Evolutionary conservation across 1,139 yeast genomes (phyloP).

Genomic region (Pichia sp.): DNA sequence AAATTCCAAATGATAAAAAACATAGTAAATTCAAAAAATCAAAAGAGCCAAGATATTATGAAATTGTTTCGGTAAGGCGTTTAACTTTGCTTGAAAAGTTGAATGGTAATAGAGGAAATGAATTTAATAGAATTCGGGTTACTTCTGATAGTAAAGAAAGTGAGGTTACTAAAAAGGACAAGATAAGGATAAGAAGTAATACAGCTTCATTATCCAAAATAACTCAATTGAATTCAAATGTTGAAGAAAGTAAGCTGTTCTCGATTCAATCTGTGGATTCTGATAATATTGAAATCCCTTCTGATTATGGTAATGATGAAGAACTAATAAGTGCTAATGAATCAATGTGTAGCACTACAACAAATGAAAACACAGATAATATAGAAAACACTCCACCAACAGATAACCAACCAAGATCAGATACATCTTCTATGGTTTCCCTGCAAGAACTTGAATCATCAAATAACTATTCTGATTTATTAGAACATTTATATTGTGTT

Average conservation of each 20-base stretch:
- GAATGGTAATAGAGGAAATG: neutral
- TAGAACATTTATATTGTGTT: slow-evolving; percentile 33
- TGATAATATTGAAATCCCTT: neutral
- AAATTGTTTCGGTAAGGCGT: slow-evolving; percentile 5
- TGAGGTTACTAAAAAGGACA: neutral
- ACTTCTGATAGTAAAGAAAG: neutral
- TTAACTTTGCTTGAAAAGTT: neutral
- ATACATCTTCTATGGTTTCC: neutral
- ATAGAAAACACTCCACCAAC: neutral
- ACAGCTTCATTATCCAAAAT: slow-evolving; percentile 1
- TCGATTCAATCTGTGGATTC: neutral
- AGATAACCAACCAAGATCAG: neutral
- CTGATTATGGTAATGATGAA: neutral
- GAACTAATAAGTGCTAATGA: neutral
- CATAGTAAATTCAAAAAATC: neutral
- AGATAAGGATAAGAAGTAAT: slow-evolving; percentile 7
- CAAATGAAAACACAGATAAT: neutral
- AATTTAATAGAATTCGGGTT: neutral
- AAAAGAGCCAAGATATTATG: slow-evolving; percentile 8
- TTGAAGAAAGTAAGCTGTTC: neutral
- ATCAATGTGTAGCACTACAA: neutral
- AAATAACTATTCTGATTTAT: slow-evolving; percentile 23
- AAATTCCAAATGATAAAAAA: slow-evolving; percentile 3
- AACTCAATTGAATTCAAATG: neutral
- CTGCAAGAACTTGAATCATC: slow-evolving; percentile 13